Evolutionary conservation across 73 alveolate species (phyloP), one percentile per base, ranked within the genome.

Genomic region (Stentor roeselii): DNA sequence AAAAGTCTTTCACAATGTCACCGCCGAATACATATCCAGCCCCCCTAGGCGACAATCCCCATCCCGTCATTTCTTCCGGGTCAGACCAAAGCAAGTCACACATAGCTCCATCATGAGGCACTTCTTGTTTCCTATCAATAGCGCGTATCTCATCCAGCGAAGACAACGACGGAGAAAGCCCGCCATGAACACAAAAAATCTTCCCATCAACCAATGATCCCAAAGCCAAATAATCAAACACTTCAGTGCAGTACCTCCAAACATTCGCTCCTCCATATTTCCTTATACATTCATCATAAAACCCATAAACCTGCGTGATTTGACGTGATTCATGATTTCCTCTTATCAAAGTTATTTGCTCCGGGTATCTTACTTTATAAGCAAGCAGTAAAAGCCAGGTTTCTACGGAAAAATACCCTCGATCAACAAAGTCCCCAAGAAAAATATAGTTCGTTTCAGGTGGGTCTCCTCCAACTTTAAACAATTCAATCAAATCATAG

Each of bases 211-310:
- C 89, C 39, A 97, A n/a, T 6, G 99, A 99, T 39, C 99, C 99
- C 60, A 98, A 87, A 75, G 99, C 94, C 27, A 98, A 93, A 91
- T 93, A 97, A 91, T 98, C 99, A 84, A 98, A 98, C 67, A 96
- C 93, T 91, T 98, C 99, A 3, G 99, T 98, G 90, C 99, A 98
- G 93, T 97, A 97, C 75, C 99, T 88, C 99, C 99, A 98, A 39
- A 96, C 99, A 86, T 96, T 96, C 42, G 96, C 95, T 59, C 98
- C 87, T 36, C 99, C 98, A 86, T 93, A 96, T 78, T 95, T 95
- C 78, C 98, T 86, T 85, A 93, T 84, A 86, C 99, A 96, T 85
- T 95, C 99, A 88, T 95, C 98, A 89, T 97, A 96, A 97, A 97
- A 3, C 39, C 99, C 99, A 85, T 95, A 95, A 34, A 95, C 99